Conservation (phyloP, 345 rosid species). For the Citrus australasica region DNA sequence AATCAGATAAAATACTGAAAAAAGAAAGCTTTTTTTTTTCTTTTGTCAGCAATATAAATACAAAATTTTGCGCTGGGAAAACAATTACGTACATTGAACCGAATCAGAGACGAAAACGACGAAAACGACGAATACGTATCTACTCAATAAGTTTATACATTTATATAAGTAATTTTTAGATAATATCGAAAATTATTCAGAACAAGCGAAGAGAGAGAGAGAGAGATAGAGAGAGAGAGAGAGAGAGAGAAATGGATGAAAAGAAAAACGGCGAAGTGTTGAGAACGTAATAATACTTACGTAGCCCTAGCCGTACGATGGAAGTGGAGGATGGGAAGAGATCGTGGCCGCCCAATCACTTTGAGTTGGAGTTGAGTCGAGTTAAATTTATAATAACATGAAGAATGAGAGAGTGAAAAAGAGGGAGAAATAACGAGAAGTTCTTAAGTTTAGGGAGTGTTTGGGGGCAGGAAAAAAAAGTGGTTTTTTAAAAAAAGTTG, state of each 20-base stretch:
- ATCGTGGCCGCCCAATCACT: slow-evolving; percentile 38
- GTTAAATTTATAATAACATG: too few species aligned
- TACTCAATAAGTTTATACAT: neutral
- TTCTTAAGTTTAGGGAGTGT: neutral
- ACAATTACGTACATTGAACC: slow-evolving; percentile 10
- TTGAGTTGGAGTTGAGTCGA: too few species aligned
- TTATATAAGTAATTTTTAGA: neutral
- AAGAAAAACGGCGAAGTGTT: too few species aligned
- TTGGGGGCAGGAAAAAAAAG: neutral
- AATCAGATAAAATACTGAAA: neutral
- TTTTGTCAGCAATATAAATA: neutral
- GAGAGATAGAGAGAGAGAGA: too few species aligned
- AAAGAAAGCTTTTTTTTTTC: too few species aligned
- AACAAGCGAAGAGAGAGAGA: neutral
- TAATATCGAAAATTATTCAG: neutral
- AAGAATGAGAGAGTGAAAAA: neutral
- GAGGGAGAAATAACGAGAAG: slow-evolving; percentile 1
- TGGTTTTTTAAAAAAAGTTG: neutral
- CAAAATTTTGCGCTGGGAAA: neutral
- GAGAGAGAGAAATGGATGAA: too few species aligned
- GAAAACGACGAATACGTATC: neutral
- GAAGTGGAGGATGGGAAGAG: slow-evolving; percentile 23
- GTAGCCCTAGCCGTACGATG: slow-evolving; percentile 41
- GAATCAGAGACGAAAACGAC: slow-evolving; percentile 7
- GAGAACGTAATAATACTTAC: slow-evolving; percentile 15